Base-by-base conservation (phyloP, 176 grass and related monocot genomes). In the Rhynchospora tenuis region DNA sequence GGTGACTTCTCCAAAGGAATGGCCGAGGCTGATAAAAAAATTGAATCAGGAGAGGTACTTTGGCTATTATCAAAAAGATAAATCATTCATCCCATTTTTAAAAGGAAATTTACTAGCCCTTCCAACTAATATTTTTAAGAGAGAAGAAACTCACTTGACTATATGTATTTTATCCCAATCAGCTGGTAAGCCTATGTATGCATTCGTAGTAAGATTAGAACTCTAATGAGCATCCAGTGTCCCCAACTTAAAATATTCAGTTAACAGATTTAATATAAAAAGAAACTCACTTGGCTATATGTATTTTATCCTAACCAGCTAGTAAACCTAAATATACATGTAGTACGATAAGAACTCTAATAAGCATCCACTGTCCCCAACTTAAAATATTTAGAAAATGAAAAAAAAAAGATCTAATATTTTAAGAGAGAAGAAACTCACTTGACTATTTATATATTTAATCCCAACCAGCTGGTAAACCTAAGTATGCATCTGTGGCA, bases 21-120 rank as follows among this genome's bases (percentile, higher is more conserved):
- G 93, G 83, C 88, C 22, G 83, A 92, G 87, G 93, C 90, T 60
- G 90, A 95, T 57, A 78, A 92, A 64, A 95, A 83, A 73, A 91
- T 95, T 55, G 60, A 86, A 3, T 82, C 85, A 8, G 87, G 79
- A 15, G 87, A 95, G 91, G 93, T 95, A 87, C 73, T 83, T 27
- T 79, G 22, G 14, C 51, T 48, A 52, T 57, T 63, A 50, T 78
- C 55, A 65, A 77, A 74, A 0, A 24, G 9, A 74, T 51, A 43
- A 50, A 73, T 73, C 44, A 17, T 42, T 17, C 26, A 50, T 48
- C 69, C 68, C 8, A 48, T 50, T 38, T 38, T 50, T 0, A 48
- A 1, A 48, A 73, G 48, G 11, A 51, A 51, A 51, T 51, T 12
- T 10, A 51, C 6, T 51, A 51, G 48, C 7, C 1, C 11, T 51